phyloP scores from a whole-genome alignment of 2,329 filamentous ascomycete genomes.

The Cercospora zeina region DNA sequence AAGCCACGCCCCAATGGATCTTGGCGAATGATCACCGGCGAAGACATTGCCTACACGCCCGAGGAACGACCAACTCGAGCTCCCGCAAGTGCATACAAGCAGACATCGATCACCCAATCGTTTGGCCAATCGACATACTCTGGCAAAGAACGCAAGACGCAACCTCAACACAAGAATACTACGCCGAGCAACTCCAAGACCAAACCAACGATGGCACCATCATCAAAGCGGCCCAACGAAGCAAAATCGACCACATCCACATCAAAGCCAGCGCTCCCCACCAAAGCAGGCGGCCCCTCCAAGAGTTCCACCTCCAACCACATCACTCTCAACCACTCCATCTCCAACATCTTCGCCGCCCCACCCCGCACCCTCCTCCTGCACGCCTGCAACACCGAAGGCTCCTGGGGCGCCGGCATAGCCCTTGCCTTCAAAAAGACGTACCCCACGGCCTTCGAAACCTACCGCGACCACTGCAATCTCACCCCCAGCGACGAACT shows the following conservation, averaged over 20 bases:
- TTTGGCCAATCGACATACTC: conserved; percentile 14
- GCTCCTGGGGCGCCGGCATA: conserved; percentile 61
- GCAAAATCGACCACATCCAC: background rate
- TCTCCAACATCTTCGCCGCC: conserved; percentile 56
- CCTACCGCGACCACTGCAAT: conserved; percentile 53
- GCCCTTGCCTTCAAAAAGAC: conserved; percentile 52
- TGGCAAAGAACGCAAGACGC: background rate
- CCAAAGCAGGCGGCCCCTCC: background rate
- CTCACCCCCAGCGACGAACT: conserved; percentile 36
- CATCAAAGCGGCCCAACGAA: background rate
- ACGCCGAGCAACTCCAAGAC: background rate
- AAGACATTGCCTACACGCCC: conserved; percentile 6
- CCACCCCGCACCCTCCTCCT: conserved; percentile 54
- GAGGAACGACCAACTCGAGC: conserved; percentile 11
- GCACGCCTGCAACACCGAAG: conserved; percentile 62
- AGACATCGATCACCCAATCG: conserved; percentile 7
- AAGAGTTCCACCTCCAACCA: background rate
- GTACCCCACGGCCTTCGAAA: conserved; percentile 54
- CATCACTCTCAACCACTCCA: conserved; percentile 28
- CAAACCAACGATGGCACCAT: background rate
- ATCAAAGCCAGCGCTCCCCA: background rate
- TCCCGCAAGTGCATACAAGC: conserved; percentile 11
- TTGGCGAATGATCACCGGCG: conserved; percentile 14
- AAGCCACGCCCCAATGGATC: conserved; percentile 10
- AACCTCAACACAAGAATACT: background rate